Percentiles rank a stretch among this genome's conserved stretches.
Conservation (phyloP, 2,329 filamentous ascomycete genomes). For the Ophiostoma tasmaniense region DNA sequence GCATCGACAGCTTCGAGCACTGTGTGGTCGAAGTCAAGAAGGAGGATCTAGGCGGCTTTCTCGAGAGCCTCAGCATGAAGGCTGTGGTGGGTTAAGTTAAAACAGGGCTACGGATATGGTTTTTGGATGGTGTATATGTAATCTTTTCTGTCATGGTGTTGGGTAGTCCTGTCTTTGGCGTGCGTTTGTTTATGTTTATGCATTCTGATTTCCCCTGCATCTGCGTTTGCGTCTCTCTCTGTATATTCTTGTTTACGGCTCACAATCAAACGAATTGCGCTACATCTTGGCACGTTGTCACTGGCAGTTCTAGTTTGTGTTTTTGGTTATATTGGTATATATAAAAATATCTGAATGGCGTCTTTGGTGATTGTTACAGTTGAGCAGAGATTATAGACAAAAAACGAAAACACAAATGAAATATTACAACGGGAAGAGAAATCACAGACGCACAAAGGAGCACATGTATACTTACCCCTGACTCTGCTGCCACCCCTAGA, state of each 20-base stretch:
- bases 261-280: background rate
- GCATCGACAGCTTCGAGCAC: constrained; percentile 95
- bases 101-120: background rate
- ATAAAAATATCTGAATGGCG: background rate
- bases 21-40: constrained; percentile 97
- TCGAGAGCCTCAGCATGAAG: constrained; percentile 89
- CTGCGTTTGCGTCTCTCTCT: background rate
- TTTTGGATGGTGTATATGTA: background rate
- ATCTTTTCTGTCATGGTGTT: background rate
- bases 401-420: too few relatives aligned
- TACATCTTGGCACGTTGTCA: background rate
- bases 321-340: background rate
- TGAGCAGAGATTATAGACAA: too few relatives aligned
- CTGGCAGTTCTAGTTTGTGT: background rate
- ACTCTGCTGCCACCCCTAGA: background rate
- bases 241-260: background rate
- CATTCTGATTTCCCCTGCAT: constrained; percentile 4
- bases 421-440: too few relatives aligned
- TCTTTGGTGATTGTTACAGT: background rate
- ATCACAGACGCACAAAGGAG: too few relatives aligned
- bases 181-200: background rate
- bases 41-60: constrained; percentile 82
- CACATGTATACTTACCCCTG: too few relatives aligned
- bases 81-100: constrained; percentile 58
- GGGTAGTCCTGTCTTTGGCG: background rate